Base-by-base conservation (phyloP, 257 asterid species). In the Ocimum tenuiflorum region DNA sequence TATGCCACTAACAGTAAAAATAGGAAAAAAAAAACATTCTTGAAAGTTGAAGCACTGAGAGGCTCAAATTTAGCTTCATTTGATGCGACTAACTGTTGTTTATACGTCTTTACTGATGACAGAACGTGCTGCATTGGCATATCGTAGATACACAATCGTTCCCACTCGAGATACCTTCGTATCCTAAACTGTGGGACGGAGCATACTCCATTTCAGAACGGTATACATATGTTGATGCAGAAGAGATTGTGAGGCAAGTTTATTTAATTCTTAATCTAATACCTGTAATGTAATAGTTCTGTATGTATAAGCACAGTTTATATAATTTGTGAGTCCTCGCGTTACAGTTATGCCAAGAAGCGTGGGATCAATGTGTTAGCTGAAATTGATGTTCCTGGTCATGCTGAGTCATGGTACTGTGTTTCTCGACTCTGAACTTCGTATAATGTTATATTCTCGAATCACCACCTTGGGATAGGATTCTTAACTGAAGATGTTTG, bases 61-160 rank as follows among this genome's bases (percentile, higher is more conserved):
- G n/a, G n/a, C n/a, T n/a, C n/a, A n/a, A n/a, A n/a, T n/a, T n/a
- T n/a, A n/a, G n/a, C n/a, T n/a, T n/a, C n/a, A n/a, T n/a, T n/a
- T n/a, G n/a, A n/a, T n/a, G n/a, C n/a, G n/a, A 50, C 70, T 63
- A 23, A 59, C 45, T 65, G 43, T 48, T 45, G 23, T 13, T 20
- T 0, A 59, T 18, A 10, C n/a, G 63, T 19, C 39, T 61, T 49
- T 8, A 6, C 51, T 24, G 8, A 8, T 45, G 50, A 56, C 87
- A 92, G 99, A 89, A 89, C 61, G 99, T 92, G 84, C 77, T 92
- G 75, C 99, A 92, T 68, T 92, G 99, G 99, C 99, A 92, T 75
- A 92, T 92, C 52, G 97, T 92, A 56, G 99, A 92, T 54, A 72
- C 92, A 17, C 95, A 92, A 68, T 92, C 99, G 11, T 92, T 92